Conservation (phyloP, 202 grass and related monocot species). For the Sporobolus alterniflorus region DNA sequence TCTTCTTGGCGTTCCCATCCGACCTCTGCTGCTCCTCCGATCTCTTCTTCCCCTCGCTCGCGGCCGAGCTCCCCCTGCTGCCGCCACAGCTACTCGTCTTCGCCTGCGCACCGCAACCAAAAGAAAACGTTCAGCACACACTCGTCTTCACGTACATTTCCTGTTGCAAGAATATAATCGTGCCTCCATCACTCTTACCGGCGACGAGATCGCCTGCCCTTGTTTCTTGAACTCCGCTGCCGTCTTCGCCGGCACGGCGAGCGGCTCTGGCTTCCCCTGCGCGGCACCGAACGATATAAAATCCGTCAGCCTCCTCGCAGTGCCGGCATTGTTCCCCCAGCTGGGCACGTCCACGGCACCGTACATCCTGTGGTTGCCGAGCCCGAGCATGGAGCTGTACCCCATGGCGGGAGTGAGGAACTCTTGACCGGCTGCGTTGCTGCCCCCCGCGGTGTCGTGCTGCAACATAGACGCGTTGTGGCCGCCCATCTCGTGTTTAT, state of each 20-base stretch:
- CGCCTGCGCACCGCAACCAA: background rate
- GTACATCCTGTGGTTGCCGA: slow-evolving; percentile 64
- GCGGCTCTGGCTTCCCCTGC: slow-evolving; percentile 26
- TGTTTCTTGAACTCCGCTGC: slow-evolving; percentile 56
- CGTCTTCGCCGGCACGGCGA: slow-evolving; percentile 28
- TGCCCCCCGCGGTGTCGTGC: slow-evolving; percentile 3
- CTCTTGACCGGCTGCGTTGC: slow-evolving; percentile 17
- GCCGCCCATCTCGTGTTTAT: slow-evolving; percentile 51
- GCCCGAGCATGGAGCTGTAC: slow-evolving; percentile 59
- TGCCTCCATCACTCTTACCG: slow-evolving; percentile 16
- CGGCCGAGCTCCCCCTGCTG: slow-evolving; percentile 46
- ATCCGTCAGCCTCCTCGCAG: slow-evolving; percentile 62
- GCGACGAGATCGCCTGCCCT: slow-evolving; percentile 49
- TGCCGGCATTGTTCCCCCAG: slow-evolving; percentile 56
- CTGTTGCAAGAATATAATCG: background rate
- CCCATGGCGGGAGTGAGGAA: slow-evolving; percentile 42
- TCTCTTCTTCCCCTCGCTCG: slow-evolving; percentile 72
- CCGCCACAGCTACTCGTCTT: slow-evolving; percentile 53
- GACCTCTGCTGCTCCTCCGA: slow-evolving; percentile 47
- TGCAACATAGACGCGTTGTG: slow-evolving; percentile 30
- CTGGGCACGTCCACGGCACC: slow-evolving; percentile 50
- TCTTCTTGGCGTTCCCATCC: slow-evolving; percentile 69
- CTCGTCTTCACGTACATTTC: background rate
- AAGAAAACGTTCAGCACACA: background rate
- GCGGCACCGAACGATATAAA: slow-evolving; percentile 62